Base-by-base conservation (phyloP, 192 early-diverging fungal species). In the Coemansia sp. region DNA sequence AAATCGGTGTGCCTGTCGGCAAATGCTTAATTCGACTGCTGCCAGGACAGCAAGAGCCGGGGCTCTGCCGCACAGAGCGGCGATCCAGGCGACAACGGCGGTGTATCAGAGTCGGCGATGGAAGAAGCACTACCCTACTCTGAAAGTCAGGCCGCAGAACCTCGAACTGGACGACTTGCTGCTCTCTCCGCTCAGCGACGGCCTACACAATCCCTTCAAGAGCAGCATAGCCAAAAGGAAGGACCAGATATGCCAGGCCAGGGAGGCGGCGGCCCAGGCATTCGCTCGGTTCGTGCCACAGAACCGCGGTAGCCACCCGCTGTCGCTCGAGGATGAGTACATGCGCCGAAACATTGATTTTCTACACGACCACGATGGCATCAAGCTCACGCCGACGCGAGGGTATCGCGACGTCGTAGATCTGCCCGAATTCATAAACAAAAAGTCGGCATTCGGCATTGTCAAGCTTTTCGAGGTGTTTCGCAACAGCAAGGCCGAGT, bases 121-220 rank as follows among this genome's bases (percentile, higher is more conserved):
- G 49, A 68, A 68, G 47, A 53, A 43, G 9, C 14, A 32, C 36
- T 2, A 20, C n/a, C 3, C 45, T 24, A 9, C 37, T 61, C 22
- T 59, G 36, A 35, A 72, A 38, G 10, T 35, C 35, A n/a, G 35
- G 4, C 56, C 56, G 7, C 56, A 58, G 20, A 58, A 35, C 19
- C 56, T 61, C 38, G 67, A 68, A 22, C 36, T 68, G 29, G 47
- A 61, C 6, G 42, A 25, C 11, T 4, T 61, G 19, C 45, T 39
- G 67, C 12, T 32, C 27, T n/a, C 7, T 0, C 36, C 31, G 25
- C 22, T 61, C 43, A 47, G 20, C 14, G 38, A 22, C 65, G 14
- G 62, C 1, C 32, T 82, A 22, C 79, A 82, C 67, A 82, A 82
- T 27, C 79, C 79, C 3, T 42, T 82, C 14, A 19, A 70, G 17